A percentile compares a stretch with the other conserved stretches of the same genome.
phyloP scores from a whole-genome alignment of 441 rosid genomes.

The Melastoma candidum region DNA sequence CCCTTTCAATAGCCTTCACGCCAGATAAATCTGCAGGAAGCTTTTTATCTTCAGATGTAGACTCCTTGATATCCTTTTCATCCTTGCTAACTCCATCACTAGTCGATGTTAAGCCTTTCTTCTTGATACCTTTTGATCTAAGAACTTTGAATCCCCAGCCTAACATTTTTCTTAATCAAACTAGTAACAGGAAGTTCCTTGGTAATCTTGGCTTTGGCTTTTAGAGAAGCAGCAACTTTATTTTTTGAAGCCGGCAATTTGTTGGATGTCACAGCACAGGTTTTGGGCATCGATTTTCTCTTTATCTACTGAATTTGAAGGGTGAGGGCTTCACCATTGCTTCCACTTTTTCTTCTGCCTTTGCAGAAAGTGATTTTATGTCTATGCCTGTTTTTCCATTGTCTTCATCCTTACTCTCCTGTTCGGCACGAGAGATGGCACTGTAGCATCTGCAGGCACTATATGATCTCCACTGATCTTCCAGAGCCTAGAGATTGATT shows the following conservation, averaged over 20 bases:
- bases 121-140: slow-evolving; percentile 17
- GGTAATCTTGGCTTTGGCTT: slow-evolving; percentile 24
- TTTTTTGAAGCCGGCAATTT: slow-evolving; percentile 27
- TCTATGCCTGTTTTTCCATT: too few species aligned
- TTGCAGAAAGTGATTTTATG: too few species aligned
- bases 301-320: not conserved
- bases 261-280: slow-evolving; percentile 15
- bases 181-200: slow-evolving; percentile 27
- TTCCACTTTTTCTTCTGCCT: too few species aligned
- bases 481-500: too few species aligned
- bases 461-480: too few species aligned
- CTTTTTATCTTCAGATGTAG: slow-evolving; percentile 21
- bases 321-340: too few species aligned
- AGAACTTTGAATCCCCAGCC: slow-evolving; percentile 11
- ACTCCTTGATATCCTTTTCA: slow-evolving; percentile 16
- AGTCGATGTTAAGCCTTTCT: slow-evolving; percentile 11
- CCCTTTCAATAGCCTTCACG: slow-evolving; percentile 3
- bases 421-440: too few species aligned
- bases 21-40: slow-evolving; percentile 12
- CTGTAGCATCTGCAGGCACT: too few species aligned
- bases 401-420: too few species aligned
- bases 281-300: slow-evolving; percentile 16
- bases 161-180: slow-evolving; percentile 17
- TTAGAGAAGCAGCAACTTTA: slow-evolving; percentile 24
- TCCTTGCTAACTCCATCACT: slow-evolving; percentile 14